phyloP scores from a whole-genome alignment of 805 yeast genomes.

The Metschnikowia sp. region DNA sequence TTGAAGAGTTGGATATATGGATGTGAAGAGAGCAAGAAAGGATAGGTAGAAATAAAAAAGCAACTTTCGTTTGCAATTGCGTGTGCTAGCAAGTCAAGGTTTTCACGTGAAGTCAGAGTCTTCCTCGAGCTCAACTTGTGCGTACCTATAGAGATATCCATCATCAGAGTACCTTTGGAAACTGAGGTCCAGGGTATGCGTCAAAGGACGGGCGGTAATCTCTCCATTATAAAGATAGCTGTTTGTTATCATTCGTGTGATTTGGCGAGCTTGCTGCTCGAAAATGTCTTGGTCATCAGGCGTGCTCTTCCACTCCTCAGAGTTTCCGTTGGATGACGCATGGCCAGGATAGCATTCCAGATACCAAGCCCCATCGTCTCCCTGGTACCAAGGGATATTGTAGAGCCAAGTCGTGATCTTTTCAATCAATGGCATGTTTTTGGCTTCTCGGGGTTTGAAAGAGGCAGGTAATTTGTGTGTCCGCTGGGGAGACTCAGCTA shows the following conservation, averaged over 20 bases:
- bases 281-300: conserved; percentile 43
- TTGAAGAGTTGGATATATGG: conserved; percentile 53
- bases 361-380: conserved; percentile 19
- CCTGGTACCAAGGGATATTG: conserved; percentile 48
- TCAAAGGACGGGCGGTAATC: conserved; percentile 15
- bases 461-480: conserved; percentile 35
- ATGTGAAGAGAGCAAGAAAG: conserved; percentile 16
- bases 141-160: conserved; percentile 14
- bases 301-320: conserved; percentile 11
- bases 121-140: conserved; percentile 10
- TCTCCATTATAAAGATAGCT: conserved; percentile 17
- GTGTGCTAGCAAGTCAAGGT: background rate
- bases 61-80: background rate
- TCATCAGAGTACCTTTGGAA: conserved; percentile 13
- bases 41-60: background rate
- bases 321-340: conserved; percentile 24
- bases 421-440: conserved; percentile 63
- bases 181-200: conserved; percentile 11
- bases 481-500: conserved; percentile 2
- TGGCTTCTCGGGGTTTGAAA: conserved; percentile 61
- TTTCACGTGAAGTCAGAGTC: conserved; percentile 8
- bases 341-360: conserved; percentile 53
- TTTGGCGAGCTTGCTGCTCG: conserved; percentile 51
- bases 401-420: conserved; percentile 65
- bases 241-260: conserved; percentile 35